phyloP scores from a whole-genome alignment of 768 basidiomycete species.

The Trametes elegans region DNA sequence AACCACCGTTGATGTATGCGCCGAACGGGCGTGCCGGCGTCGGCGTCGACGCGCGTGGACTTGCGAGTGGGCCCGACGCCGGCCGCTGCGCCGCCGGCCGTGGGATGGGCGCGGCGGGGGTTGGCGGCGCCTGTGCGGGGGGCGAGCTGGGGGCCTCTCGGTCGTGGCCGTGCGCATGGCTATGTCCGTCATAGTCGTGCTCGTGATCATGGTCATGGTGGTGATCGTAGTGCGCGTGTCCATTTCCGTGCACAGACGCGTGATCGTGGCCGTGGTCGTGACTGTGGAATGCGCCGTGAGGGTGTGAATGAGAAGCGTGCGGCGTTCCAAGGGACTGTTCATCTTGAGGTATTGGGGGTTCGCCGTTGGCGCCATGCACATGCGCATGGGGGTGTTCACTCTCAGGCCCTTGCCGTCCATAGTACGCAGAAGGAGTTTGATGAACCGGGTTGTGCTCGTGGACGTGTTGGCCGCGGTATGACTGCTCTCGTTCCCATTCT shows the following conservation, averaged over 20 bases:
- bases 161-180: background rate
- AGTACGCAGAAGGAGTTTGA: constrained; percentile 27
- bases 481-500: constrained; percentile 30
- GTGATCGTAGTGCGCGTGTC: constrained; percentile 14
- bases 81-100: background rate
- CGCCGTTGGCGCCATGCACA: constrained; percentile 4
- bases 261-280: constrained; percentile 15
- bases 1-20: constrained; percentile 48
- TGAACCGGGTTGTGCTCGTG: constrained; percentile 21
- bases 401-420: constrained; percentile 6
- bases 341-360: constrained; percentile 4
- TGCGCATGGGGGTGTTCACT: background rate
- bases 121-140: background rate
- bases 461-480: constrained; percentile 25
- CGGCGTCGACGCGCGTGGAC: constrained; percentile 29
- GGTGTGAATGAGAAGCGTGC: constrained; percentile 12
- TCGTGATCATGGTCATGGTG: constrained; percentile 14
- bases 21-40: constrained; percentile 35
- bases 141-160: background rate
- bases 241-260: constrained; percentile 13
- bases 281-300: constrained; percentile 5
- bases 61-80: constrained; percentile 10
- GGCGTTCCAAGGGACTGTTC: constrained; percentile 4
- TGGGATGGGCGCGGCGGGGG: constrained; percentile 5
- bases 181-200: constrained; percentile 2